Base-by-base conservation (phyloP, 352 stramenopile species). In the Saprolegnia parasitica region DNA sequence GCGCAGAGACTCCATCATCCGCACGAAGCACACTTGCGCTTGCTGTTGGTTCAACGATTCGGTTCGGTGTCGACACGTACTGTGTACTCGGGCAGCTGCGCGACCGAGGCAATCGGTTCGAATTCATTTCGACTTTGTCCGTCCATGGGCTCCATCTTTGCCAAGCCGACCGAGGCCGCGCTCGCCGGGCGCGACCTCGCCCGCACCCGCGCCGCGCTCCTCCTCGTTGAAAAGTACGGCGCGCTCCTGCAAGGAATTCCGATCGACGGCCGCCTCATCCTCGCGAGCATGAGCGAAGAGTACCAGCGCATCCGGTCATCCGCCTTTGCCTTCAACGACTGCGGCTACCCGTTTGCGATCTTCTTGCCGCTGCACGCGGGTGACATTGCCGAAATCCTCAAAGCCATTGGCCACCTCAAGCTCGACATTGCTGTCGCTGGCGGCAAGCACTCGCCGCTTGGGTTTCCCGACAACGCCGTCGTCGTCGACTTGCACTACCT, bases 401-500 rank as follows among this genome's bases (percentile, higher is more conserved):
- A n/a, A 20, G 35, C 52, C 11, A 60, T 24, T 20, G 52, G 11
- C 11, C 52, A 35, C 35, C 52, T 60, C 24, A 60, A 60, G n/a
- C 52, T 60, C 20, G 52, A 60, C 24, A 16, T 60, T 24, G 52
- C 52, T 1, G 20, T 60, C 35, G 52, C 52, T 9, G 35, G 52
- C 20, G 52, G 52, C 4, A 60, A 60, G 35, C 52, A 60, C 20
- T 60, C 52, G 52, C 52, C 52, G 9, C 35, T 60, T 3, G 52
- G 11, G n/a, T 60, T 60, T 11, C 52, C 52, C 11, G 52, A 60
- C 52, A 60, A 60, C 20, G 52, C 52, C 3, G 52, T 60, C 35
- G 52, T 60, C 3, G 11, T 60, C 35, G 52, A 60, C 35, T 60
- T 60, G 35, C 52, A 60, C 35, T 60, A 60, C n/a, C 52, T 60